A percentile compares a stretch with the other conserved stretches of the same genome.
Conservation (phyloP, 108 stramenopile genomes). For the Poteriospumella lacustris region DNA sequence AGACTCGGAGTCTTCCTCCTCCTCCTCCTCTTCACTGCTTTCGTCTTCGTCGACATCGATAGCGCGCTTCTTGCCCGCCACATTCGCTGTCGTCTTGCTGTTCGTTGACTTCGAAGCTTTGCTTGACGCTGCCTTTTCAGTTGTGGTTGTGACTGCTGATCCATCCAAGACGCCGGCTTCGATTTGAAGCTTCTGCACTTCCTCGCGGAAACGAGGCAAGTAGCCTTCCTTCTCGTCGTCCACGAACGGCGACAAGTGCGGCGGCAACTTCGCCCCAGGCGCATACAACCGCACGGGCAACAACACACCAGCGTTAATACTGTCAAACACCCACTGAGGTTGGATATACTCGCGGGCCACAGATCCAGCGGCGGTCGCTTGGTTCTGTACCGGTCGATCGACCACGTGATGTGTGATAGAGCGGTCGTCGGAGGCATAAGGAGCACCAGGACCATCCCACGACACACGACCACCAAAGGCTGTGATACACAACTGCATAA, state of each 20-base stretch:
- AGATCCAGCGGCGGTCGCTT: neutral
- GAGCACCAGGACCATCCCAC: slow-evolving; percentile 80
- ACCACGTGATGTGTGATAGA: slow-evolving; percentile 86
- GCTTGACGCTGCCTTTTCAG: no score
- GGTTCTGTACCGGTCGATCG: slow-evolving; percentile 31
- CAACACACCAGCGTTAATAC: slow-evolving; percentile 79
- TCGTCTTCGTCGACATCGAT: no score
- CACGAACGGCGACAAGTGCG: slow-evolving; percentile 97
- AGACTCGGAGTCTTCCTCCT: no score
- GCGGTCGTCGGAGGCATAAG: slow-evolving; percentile 68
- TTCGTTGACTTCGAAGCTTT: no score
- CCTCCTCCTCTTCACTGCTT: no score
- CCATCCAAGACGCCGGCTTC: no score
- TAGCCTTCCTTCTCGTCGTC: slow-evolving; percentile 96
- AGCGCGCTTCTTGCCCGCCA: no score
- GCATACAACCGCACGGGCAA: slow-evolving; percentile 76
- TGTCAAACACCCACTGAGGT: slow-evolving; percentile 97
- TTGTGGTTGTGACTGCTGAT: no score
- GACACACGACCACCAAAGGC: slow-evolving; percentile 85
- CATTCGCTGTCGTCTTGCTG: no score
- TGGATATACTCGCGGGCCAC: slow-evolving; percentile 92
- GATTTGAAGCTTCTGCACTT: slow-evolving; percentile 77
- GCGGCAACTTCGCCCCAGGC: slow-evolving; percentile 80
- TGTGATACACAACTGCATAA: slow-evolving; percentile 79
- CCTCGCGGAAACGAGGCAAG: slow-evolving; percentile 89